phyloP scores from a whole-genome alignment of 495 filamentous ascomycete species.

The Penicillium samsonianum region DNA sequence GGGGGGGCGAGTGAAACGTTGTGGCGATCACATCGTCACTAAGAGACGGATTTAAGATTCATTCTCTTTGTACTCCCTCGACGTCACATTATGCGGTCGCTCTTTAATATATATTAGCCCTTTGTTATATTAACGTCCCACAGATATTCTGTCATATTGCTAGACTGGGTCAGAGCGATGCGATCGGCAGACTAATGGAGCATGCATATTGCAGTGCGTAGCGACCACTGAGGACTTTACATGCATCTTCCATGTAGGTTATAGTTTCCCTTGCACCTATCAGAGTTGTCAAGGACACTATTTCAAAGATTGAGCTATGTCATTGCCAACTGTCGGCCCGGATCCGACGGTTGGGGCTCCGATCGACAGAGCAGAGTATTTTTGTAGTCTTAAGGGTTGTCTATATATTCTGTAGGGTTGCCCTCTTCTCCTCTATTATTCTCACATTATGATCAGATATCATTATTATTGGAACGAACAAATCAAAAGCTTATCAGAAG shows the following conservation, averaged over 20 bases:
- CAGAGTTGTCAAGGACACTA: not conserved
- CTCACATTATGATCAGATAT: not conserved
- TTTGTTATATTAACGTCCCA: slow-evolving; percentile 8
- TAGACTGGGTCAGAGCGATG: slow-evolving; percentile 1
- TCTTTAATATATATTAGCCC: not conserved
- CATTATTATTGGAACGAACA: not conserved
- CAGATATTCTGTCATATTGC: slow-evolving; percentile 12
- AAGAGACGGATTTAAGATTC: not conserved
- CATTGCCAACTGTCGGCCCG: slow-evolving; percentile 8
- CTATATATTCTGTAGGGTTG: not conserved
- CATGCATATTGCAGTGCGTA: not conserved
- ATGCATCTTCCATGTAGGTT: slow-evolving; percentile 10
- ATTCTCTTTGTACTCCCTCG: slow-evolving; percentile 12
- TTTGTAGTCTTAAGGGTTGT: not conserved
- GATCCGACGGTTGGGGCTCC: not conserved
- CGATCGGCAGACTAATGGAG: slow-evolving; percentile 5
- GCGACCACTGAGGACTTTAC: not conserved
- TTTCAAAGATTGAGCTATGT: slow-evolving; percentile 1
- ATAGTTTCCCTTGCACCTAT: slow-evolving; percentile 7
- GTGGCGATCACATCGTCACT: slow-evolving; percentile 11
- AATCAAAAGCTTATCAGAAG: not conserved
- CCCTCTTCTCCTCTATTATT: not conserved
- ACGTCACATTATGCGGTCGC: slow-evolving; percentile 9
- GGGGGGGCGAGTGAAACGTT: slow-evolving; percentile 12
- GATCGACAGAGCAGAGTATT: not conserved